Evolutionary conservation across 306 rosid genomes (phyloP).

Genomic region (Glycine latifolia): DNA sequence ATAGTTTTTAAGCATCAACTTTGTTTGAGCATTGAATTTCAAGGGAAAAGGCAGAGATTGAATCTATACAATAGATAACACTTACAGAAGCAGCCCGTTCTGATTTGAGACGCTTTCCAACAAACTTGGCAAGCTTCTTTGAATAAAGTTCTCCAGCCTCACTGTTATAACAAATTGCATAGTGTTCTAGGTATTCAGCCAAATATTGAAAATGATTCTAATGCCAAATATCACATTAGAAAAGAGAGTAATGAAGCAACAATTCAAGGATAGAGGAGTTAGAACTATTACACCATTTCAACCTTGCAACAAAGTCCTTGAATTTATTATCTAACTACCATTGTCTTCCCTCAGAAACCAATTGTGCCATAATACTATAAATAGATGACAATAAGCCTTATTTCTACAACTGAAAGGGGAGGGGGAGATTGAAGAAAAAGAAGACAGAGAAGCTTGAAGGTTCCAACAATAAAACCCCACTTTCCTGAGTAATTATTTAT

Average conservation of each 20-base stretch:
- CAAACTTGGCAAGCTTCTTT: slow-evolving; percentile 92
- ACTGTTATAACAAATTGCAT: slow-evolving; percentile 57
- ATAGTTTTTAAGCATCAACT: slow-evolving; percentile 29
- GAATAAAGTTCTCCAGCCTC: slow-evolving; percentile 86
- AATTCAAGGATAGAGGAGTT: slow-evolving; percentile 12
- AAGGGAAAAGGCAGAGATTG: slow-evolving; percentile 41
- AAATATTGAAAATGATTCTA: slow-evolving; percentile 24
- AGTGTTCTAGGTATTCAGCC: slow-evolving; percentile 32
- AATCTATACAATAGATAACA: slow-evolving; percentile 45
- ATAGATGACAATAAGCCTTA: too few relatives aligned
- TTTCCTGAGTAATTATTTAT: slow-evolving; percentile 1
- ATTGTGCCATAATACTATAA: too few relatives aligned
- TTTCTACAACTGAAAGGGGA: too few relatives aligned
- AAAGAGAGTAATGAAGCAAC: background rate
- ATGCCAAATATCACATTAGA: background rate
- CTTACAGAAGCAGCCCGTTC: slow-evolving; percentile 99
- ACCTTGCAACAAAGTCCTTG: slow-evolving; percentile 19
- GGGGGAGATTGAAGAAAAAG: background rate
- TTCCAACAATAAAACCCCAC: background rate
- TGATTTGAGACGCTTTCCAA: slow-evolving; percentile 90
- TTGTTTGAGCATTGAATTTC: slow-evolving; percentile 23
- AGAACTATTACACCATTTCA: slow-evolving; percentile 38
- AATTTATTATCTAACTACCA: background rate
- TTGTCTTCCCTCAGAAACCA: too few relatives aligned
- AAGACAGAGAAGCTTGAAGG: background rate